Evolutionary conservation across 208 protist species (phyloP).

Genomic region (Trypanosomatidae sp.): DNA sequence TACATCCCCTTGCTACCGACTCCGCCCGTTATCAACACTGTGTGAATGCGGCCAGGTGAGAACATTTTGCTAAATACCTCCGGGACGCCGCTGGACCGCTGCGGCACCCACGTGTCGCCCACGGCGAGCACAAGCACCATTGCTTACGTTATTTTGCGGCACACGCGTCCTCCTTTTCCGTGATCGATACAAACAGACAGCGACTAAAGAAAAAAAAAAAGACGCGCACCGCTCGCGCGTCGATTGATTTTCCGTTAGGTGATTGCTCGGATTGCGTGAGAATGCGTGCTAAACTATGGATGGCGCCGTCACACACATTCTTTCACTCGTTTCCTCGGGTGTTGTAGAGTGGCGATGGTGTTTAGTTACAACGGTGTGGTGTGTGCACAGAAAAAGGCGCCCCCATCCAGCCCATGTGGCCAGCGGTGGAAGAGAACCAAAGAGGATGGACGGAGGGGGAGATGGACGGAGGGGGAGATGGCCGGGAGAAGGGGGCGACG

Average conservation of each 20-base stretch:
- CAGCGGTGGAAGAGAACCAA: background rate
- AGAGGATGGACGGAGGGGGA: conserved; percentile 2
- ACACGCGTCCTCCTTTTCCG: too few species aligned
- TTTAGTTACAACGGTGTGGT: background rate
- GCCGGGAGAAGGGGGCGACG: too few species aligned
- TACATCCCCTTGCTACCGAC: conserved; percentile 93
- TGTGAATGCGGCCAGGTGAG: conserved; percentile 95
- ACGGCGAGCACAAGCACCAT: conserved; percentile 97
- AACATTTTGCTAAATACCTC: conserved; percentile 96
- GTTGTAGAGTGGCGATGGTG: background rate
- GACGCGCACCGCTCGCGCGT: background rate
- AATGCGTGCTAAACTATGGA: background rate
- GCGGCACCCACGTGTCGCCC: conserved; percentile 99
- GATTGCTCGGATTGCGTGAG: background rate
- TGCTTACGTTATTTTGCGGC: background rate
- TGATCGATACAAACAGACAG: background rate
- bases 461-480: background rate
- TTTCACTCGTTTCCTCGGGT: background rate
- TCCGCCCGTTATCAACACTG: conserved; percentile 99
- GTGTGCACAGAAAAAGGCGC: background rate
- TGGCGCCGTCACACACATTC: background rate
- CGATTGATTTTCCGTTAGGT: background rate
- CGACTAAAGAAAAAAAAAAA: background rate
- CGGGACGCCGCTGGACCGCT: conserved; percentile 93
- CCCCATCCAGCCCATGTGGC: background rate